phyloP scores from a whole-genome alignment of 108 stramenopile species.

The Cyclotella kingstonii region DNA sequence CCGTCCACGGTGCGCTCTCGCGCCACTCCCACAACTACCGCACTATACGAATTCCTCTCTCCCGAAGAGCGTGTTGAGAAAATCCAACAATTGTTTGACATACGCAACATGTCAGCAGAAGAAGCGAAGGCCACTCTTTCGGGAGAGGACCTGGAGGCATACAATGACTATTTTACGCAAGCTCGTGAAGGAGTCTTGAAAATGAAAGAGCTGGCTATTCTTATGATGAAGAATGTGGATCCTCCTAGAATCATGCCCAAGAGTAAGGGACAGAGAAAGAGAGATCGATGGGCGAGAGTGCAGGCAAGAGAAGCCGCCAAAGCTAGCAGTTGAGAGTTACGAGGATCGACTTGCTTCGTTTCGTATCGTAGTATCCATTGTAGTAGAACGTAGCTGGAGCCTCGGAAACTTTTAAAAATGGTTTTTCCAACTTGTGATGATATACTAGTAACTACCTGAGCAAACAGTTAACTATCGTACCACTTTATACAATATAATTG shows the following conservation, averaged over 20 bases:
- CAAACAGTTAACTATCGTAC: no score
- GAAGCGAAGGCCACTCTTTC: slow-evolving; percentile 57
- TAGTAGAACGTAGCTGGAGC: no score
- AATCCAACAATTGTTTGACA: slow-evolving; percentile 61
- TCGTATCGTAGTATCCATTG: no score
- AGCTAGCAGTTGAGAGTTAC: not conserved
- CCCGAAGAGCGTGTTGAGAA: slow-evolving; percentile 55
- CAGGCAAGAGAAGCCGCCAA: slow-evolving; percentile 45
- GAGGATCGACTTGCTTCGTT: not conserved
- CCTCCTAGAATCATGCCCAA: slow-evolving; percentile 71
- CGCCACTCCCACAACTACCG: no score
- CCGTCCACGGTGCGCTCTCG: slow-evolving; percentile 25
- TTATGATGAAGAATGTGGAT: slow-evolving; percentile 57
- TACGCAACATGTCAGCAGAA: slow-evolving; percentile 55
- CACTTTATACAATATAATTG: no score
- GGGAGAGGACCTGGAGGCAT: slow-evolving; percentile 75
- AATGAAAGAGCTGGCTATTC: slow-evolving; percentile 59
- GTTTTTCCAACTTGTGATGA: no score
- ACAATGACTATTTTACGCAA: slow-evolving; percentile 66
- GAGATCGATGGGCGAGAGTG: slow-evolving; percentile 60
- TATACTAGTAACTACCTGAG: no score
- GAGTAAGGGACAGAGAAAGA: slow-evolving; percentile 72
- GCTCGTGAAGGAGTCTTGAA: slow-evolving; percentile 61
- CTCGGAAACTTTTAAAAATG: no score
- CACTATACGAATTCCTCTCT: slow-evolving; percentile 41